Evolutionary conservation across 176 grass and related monocot genomes (phyloP), one percentile per base, ranked within the genome.

Genomic region (Lolium perenne): DNA sequence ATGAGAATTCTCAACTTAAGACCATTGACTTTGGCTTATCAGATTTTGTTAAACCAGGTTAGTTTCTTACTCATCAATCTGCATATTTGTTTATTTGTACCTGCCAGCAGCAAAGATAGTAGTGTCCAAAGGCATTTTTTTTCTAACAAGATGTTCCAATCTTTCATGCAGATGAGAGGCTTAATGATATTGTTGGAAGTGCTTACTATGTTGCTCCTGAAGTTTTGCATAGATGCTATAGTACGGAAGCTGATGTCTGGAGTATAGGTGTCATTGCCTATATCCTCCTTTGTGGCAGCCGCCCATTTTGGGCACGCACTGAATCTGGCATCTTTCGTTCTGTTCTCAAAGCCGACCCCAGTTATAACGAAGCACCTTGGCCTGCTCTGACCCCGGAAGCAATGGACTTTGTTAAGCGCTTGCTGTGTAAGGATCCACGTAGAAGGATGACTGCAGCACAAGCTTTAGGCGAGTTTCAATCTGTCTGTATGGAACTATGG

Each of bases 101-200:
- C 51, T 82, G 8, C 49, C 46, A 46, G 45, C 9, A 60, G 40
- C 14, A 53, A 66, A 25, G 10, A 47, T 58, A 47, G 8, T 49
- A 62, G 20, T 80, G 47, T 68, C 66, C 58, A 53, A 49, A 60
- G 11, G 16, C 21, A 65, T 15, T 82, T 35, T 35, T 35, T 35
- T 35, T 35, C 87, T 49, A 76, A 84, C 62, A 32, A 3, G 8
- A 7, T 38, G 7, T 75, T 84, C 45, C 72, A 63, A 87, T 80
- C 71, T 70, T 86, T 38, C 77, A 72, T 86, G 51, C 81, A 95
- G 93, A 95, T 89, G 93, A 95, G 85, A 89, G 89, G 86, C 73
- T 95, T 20, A 95, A 95, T 93, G 93, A 98, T 77, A 95, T 98
- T 22, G 94, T 97, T 87, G 94, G 94, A 86, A 97, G 94, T 80